Base-by-base conservation (phyloP, 345 rosid species). In the Lepidium aucheri region DNA sequence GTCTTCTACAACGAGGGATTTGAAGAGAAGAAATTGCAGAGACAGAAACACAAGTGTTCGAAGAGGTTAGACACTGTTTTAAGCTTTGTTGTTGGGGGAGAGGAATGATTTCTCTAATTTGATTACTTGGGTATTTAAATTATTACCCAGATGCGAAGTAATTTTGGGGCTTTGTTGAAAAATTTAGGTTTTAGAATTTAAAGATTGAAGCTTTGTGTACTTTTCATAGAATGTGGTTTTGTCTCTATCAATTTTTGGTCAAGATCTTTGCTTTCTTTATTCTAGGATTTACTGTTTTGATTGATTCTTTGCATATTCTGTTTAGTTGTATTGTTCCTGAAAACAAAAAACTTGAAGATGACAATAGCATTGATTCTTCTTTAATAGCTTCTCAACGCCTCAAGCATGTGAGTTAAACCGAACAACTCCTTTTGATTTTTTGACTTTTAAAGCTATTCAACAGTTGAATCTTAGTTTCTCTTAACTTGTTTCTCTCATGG, bases 1-100 rank as follows among this genome's bases (percentile, higher is more conserved):
- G n/a, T n/a, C n/a, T n/a, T n/a, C n/a, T n/a, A n/a, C n/a, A n/a
- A n/a, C n/a, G n/a, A n/a, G 83, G 80, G 82, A 58, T 72, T 82
- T 78, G 86, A 74, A 70, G 82, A 72, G 54, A 67, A 67, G 67
- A 80, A 78, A 78, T 79, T 81, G 79, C 63, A 77, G 78, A 67
- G 38, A 42, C 53, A 79, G 8, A 67, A 72, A 72, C 97, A 94
- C 81, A 86, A 78, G 67, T 92, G 97, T 79, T 86, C 96, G 4
- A 85, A 88, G 82, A 94, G 99, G 99, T 94, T 75, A 55, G 75
- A 41, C 51, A 64, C 60, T 39, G 58, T 49, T 22, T 56, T 57
- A 11, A 28, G 53, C 38, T 67, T 55, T 43, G 18, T 20, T 45
- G 6, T 28, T 56, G 43, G 15, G 16, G 16, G 6, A 34, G 9